These are phyloP conservation scores for Yamagishiella unicocca DNA, from an alignment of 139 green algal genomes.

Conservation along the genomic window DNA sequence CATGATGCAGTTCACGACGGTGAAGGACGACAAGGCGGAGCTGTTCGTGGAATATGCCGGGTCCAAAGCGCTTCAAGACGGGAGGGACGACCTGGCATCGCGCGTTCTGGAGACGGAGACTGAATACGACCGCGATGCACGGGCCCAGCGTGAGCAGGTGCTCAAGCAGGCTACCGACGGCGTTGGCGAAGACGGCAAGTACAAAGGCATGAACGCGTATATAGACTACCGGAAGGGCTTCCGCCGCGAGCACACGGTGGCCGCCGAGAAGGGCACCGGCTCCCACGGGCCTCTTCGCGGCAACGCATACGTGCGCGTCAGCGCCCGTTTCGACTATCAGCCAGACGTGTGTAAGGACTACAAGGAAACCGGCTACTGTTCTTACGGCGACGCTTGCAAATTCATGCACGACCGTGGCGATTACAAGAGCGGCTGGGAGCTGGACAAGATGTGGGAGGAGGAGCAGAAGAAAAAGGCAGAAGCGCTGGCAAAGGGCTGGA, in stretches of 20 bases:
- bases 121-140: constrained; percentile 78
- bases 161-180: constrained; percentile 49
- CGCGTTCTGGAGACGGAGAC: constrained; percentile 83
- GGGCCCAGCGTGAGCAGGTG: constrained; percentile 38
- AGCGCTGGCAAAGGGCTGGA: constrained; percentile 65
- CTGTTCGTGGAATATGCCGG: constrained; percentile 55
- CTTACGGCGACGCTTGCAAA: constrained; percentile 98
- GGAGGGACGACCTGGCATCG: constrained; percentile 73
- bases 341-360: constrained; percentile 99
- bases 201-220: constrained; percentile 88
- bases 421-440: constrained; percentile 97
- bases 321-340: constrained; percentile 94
- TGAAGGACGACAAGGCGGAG: constrained; percentile 39
- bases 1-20: constrained; percentile 69
- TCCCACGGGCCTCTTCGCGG: constrained; percentile 90
- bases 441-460: constrained; percentile 95
- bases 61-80: constrained; percentile 45
- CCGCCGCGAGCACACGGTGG: constrained; percentile 74
- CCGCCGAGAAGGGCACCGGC: constrained; percentile 79
- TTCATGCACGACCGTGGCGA: constrained; percentile 99
- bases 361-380: constrained; percentile 97
- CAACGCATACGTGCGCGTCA: constrained; percentile 64
- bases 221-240: constrained; percentile 84
- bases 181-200: constrained; percentile 64
- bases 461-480: constrained; percentile 90